Percentiles rank a stretch among this genome's conserved stretches.
Evolutionary conservation across 2,329 filamentous ascomycete genomes (phyloP).

Genomic region (Hymenoscyphus linearis): DNA sequence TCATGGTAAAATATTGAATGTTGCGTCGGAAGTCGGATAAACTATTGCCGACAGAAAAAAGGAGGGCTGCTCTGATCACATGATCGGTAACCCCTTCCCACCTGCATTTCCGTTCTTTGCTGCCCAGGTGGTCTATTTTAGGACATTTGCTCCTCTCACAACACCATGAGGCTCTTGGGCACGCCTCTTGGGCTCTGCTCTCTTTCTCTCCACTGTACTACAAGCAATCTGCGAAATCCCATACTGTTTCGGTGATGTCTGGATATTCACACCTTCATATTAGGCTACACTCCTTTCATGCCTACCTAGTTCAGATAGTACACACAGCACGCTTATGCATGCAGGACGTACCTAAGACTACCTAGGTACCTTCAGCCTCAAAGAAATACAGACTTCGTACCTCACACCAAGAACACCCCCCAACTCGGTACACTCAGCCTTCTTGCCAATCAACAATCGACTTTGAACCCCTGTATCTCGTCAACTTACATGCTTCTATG

Average conservation of each 20-base stretch:
- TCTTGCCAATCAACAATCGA: not conserved
- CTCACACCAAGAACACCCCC: not conserved
- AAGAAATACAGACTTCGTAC: not conserved
- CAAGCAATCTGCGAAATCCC: not conserved
- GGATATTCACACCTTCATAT: not conserved
- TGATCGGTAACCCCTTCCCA: too few species aligned
- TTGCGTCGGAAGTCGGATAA: not conserved
- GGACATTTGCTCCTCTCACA: not conserved
- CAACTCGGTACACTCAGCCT: not conserved
- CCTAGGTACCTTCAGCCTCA: not conserved
- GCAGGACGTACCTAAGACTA: not conserved
- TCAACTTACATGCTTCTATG: not conserved
- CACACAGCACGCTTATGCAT: not conserved
- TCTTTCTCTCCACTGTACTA: not conserved
- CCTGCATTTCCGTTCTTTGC: not conserved
- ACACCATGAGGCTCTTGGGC: not conserved
- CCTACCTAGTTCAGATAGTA: not conserved
- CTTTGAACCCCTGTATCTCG: not conserved
- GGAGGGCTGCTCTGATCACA: too few species aligned
- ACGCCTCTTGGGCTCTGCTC: too few species aligned
- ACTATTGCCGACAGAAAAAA: too few species aligned
- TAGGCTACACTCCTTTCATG: not conserved
- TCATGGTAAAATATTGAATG: not conserved
- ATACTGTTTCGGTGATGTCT: not conserved
- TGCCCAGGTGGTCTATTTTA: not conserved